A percentile compares a stretch with the other conserved stretches of the same genome.
Conservation (phyloP, 1,284 basidiomycete species). For the Ceratobasidium sp. region DNA sequence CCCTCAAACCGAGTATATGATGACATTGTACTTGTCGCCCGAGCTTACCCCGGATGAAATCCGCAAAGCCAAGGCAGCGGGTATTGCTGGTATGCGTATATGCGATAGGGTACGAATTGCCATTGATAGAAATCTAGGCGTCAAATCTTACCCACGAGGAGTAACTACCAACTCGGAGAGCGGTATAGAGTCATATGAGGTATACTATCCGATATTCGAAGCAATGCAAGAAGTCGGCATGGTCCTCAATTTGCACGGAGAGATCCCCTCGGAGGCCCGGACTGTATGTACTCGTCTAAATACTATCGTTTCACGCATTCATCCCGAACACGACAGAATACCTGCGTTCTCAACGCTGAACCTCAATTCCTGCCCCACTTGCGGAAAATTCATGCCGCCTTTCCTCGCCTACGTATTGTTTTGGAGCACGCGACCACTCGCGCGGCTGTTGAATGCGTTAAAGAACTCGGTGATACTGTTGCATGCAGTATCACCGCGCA, state of each 20-base stretch:
- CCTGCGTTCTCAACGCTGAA: constrained; percentile 94
- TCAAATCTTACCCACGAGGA: constrained; percentile 96
- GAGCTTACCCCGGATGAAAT: constrained; percentile 91
- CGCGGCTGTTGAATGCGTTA: constrained; percentile 90
- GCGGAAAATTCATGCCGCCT: constrained; percentile 77
- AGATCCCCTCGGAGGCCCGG: constrained; percentile 87
- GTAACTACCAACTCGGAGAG: constrained; percentile 98
- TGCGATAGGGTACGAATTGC: constrained; percentile 41
- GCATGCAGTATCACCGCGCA: constrained; percentile 98
- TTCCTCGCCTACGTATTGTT: constrained; percentile 94
- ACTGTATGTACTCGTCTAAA: constrained; percentile 60
- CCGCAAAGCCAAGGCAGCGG: constrained; percentile 80
- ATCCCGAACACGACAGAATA: constrained; percentile 62
- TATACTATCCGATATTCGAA: constrained; percentile 92
- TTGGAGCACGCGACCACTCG: constrained; percentile 98
- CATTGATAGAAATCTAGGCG: constrained; percentile 59
- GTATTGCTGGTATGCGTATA: constrained; percentile 68
- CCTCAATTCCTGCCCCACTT: constrained; percentile 89
- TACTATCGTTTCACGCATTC: background rate
- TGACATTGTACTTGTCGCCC: constrained; percentile 94
- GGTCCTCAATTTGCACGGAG: constrained; percentile 97
- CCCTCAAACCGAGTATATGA: constrained; percentile 82
- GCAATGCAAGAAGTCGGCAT: constrained; percentile 93
- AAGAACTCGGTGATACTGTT: constrained; percentile 83
- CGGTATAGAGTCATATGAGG: constrained; percentile 95